Evolutionary conservation across 2,329 filamentous ascomycete genomes (phyloP).

Genomic region (Sporothrix brunneoviolacea): DNA sequence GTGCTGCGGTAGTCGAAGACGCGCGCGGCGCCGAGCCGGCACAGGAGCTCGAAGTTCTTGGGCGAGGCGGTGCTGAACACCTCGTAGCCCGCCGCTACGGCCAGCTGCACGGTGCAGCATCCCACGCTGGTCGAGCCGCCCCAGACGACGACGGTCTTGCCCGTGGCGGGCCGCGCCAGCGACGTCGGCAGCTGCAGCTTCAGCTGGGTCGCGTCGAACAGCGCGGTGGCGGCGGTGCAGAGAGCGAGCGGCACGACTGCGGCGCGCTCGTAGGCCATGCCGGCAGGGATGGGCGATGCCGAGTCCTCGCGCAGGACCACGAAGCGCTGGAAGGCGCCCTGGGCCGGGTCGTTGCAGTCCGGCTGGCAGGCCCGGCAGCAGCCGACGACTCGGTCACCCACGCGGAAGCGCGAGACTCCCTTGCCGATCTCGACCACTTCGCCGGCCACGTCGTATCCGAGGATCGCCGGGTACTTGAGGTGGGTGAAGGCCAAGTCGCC

Average conservation of each 20-base stretch:
- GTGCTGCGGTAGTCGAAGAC: constrained; percentile 39
- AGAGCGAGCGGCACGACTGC: constrained; percentile 26
- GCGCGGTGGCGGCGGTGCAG: constrained; percentile 21
- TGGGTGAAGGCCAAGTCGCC: constrained; percentile 24
- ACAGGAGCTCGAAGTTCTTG: constrained; percentile 34
- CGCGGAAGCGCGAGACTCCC: constrained; percentile 22
- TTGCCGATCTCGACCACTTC: constrained; percentile 27
- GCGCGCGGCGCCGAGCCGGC: constrained; percentile 35
- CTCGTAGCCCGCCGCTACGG: constrained; percentile 34
- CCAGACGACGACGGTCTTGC: constrained; percentile 41
- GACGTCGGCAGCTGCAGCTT: constrained; percentile 17
- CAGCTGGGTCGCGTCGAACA: constrained; percentile 21
- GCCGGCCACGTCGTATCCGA: constrained; percentile 31
- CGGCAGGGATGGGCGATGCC: constrained; percentile 20
- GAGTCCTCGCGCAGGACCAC: constrained; percentile 18
- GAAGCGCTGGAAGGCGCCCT: constrained; percentile 25
- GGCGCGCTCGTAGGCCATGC: constrained; percentile 22
- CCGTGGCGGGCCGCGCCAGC: no score
- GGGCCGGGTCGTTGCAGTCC: constrained; percentile 15
- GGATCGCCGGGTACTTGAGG: constrained; percentile 27
- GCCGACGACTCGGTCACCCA: constrained; percentile 30
- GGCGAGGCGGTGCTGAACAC: constrained; percentile 34
- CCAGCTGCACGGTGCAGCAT: constrained; percentile 37
- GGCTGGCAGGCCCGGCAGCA: constrained; percentile 21
- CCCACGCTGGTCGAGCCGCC: constrained; percentile 42